Conservation (phyloP, 148 eudicot genomes). For the Persicaria maculosa region DNA sequence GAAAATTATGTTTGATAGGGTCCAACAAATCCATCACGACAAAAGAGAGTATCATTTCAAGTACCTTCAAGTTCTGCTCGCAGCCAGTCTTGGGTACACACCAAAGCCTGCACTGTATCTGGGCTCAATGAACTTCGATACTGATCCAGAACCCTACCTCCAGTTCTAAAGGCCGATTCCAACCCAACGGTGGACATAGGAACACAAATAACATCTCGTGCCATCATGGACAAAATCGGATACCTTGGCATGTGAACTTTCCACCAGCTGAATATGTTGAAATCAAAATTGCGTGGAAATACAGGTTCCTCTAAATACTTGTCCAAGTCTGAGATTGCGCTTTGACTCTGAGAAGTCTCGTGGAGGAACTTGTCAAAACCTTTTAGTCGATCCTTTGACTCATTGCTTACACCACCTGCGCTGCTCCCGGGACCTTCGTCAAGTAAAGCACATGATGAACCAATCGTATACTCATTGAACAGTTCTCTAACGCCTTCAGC, state of each 20-base stretch:
- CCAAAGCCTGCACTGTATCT: slow-evolving; percentile 76
- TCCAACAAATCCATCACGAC: background rate
- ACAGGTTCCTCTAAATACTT: slow-evolving; percentile 89
- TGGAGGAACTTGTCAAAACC: slow-evolving; percentile 88
- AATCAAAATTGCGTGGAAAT: slow-evolving; percentile 76
- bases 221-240: slow-evolving; percentile 90
- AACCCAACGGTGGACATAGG: slow-evolving; percentile 65
- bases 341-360: slow-evolving; percentile 80
- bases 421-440: slow-evolving; percentile 58
- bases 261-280: slow-evolving; percentile 92
- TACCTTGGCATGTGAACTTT: slow-evolving; percentile 94
- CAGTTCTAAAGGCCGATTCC: slow-evolving; percentile 62
- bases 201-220: slow-evolving; percentile 70
- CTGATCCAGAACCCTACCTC: slow-evolving; percentile 65
- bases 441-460: slow-evolving; percentile 36
- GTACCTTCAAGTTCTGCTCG: slow-evolving; percentile 57
- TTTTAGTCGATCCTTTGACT: slow-evolving; percentile 65
- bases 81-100: slow-evolving; percentile 96
- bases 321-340: slow-evolving; percentile 64
- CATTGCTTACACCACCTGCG: slow-evolving; percentile 34
- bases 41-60: background rate
- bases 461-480: slow-evolving; percentile 62
- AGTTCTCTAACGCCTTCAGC: slow-evolving; percentile 64
- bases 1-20: background rate
- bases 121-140: slow-evolving; percentile 63